Conservation (phyloP, 305 asterid species). For the Plantago coronopus region DNA sequence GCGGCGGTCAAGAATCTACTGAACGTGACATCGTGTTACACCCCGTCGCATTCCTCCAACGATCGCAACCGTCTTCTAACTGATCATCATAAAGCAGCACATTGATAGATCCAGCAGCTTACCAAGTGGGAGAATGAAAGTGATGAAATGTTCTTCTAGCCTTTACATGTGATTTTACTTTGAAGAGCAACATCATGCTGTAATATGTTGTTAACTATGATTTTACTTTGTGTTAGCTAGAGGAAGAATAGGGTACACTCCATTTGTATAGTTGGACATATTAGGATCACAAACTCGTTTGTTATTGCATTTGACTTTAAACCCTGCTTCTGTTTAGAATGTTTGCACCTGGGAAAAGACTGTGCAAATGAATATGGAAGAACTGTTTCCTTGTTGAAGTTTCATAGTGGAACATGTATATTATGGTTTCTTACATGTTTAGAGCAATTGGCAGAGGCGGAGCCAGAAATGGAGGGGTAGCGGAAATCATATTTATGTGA, state of each 20-base stretch:
- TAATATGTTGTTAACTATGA: not conserved
- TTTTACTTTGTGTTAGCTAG: not conserved
- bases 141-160: not conserved
- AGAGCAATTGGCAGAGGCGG: not conserved
- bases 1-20: constrained; percentile 23
- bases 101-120: constrained; percentile 14
- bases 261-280: not conserved
- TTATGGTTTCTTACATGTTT: too few relatives aligned
- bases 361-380: not conserved
- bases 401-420: not conserved
- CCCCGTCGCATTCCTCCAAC: constrained; percentile 8
- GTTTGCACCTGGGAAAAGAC: not conserved
- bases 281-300: not conserved
- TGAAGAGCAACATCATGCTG: not conserved
- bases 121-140: not conserved
- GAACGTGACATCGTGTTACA: constrained; percentile 12
- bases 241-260: not conserved
- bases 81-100: constrained; percentile 13
- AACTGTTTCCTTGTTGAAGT: too few relatives aligned
- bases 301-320: not conserved
- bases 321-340: not conserved
- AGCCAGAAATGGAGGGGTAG: too few relatives aligned
- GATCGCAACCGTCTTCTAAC: constrained; percentile 10
- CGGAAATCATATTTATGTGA: too few relatives aligned
- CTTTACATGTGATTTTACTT: not conserved